Evolutionary conservation across 345 rosid genomes (phyloP), one percentile per base, ranked within the genome.

Genomic region (Brassica nigra): DNA sequence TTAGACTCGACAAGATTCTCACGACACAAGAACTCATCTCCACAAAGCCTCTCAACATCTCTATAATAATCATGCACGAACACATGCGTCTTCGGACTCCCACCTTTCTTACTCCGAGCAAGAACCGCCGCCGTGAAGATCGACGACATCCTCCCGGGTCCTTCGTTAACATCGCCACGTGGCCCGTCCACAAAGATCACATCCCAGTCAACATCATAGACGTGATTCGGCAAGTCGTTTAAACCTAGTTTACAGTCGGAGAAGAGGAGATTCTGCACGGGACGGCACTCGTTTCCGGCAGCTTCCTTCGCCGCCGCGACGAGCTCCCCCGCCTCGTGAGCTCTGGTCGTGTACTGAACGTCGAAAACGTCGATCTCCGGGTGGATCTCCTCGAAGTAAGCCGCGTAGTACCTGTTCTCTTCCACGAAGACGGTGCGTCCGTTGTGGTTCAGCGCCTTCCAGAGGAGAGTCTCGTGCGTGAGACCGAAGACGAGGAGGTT

Each of bases 131-230:
- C 89, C 2, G 99, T 95, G 82, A 93, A 95, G 63, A 95, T 93
- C 5, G 98, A 89, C 3, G 90, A 83, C 97, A 95, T 93, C 79
- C 99, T 83, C 2, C 99, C 98, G 0, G 99, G 95, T 0, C 87
- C 83, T 5, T 66, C 70, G 31, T 66, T 15, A n/a, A 91, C 90
- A 37, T 93, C 88, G 0, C 99, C 99, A 4, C 99, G 83, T 4
- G 99, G 99, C 5, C 99, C 99, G 28, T 92, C 99, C 3, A 95
- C 87, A 58, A 95, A 71, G 9, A 95, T 95, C 70, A 95, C 93
- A 66, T 95, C 99, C 99, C 99, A 95, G 5, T 90, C 97, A 18
- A 95, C 91, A 73, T 93, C 98, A 4, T 95, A 95, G 2, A 95
- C 97, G 29, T 90, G 97, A 77, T 95, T 95, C 0, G 99, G 98